Evolutionary conservation across 352 stramenopile genomes (phyloP).

Genomic region (Globisporangium yorkense): DNA sequence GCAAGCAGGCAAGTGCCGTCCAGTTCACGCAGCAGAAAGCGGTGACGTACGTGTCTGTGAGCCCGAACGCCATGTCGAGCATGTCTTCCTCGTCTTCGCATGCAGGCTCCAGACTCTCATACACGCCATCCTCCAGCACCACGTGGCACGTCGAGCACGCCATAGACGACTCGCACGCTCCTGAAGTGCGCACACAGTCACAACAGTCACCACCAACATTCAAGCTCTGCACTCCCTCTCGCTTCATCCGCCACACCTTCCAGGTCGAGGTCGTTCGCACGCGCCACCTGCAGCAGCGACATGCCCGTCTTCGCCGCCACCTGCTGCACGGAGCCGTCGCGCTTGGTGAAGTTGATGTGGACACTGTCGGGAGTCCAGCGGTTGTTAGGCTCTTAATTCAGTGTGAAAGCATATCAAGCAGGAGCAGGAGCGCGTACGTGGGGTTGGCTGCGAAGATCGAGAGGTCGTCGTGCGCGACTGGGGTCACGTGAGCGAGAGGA

Average conservation of each 20-base stretch:
- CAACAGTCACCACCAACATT: background rate
- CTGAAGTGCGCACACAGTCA: slow-evolving; percentile 46
- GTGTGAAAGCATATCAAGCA: background rate
- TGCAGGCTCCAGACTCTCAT: slow-evolving; percentile 86
- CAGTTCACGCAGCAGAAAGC: background rate
- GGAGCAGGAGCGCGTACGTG: slow-evolving; percentile 29
- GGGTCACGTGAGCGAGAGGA: background rate
- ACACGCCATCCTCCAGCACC: slow-evolving; percentile 92
- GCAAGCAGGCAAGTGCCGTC: background rate
- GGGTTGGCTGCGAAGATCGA: slow-evolving; percentile 49
- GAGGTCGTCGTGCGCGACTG: slow-evolving; percentile 38
- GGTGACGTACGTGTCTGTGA: slow-evolving; percentile 88
- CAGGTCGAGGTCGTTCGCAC: slow-evolving; percentile 92
- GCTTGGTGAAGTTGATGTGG: slow-evolving; percentile 67
- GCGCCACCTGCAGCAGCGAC: slow-evolving; percentile 90
- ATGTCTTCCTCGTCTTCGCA: slow-evolving; percentile 99
- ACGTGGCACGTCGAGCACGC: slow-evolving; percentile 99
- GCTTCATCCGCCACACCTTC: slow-evolving; percentile 50
- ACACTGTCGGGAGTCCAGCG: slow-evolving; percentile 26
- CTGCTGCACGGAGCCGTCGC: slow-evolving; percentile 49
- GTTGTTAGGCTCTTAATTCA: too few species aligned
- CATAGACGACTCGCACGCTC: slow-evolving; percentile 92
- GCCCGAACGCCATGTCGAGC: slow-evolving; percentile 98
- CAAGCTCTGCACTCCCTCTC: too few species aligned
- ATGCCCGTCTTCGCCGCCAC: slow-evolving; percentile 75